Evolutionary conservation across 257 asterid species (phyloP).

Genomic region (Solanum dulcamara): DNA sequence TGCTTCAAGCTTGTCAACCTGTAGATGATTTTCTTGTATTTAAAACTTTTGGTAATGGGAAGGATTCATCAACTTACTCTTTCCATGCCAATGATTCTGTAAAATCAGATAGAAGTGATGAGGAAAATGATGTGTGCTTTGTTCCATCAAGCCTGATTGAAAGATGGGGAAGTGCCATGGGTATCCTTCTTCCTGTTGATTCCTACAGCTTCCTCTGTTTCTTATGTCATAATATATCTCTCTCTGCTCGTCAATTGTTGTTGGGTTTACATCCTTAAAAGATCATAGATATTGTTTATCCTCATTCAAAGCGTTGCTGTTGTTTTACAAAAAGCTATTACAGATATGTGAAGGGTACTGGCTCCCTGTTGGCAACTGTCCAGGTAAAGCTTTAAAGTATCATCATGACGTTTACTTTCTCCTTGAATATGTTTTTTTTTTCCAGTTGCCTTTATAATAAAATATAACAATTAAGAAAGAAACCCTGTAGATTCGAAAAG

Average conservation of each 20-base stretch:
- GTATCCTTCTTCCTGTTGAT: slow-evolving; percentile 40
- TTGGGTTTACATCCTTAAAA: background rate
- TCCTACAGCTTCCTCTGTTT: background rate
- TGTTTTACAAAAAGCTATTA: slow-evolving; percentile 93
- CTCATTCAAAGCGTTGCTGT: slow-evolving; percentile 83
- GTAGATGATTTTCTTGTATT: slow-evolving; percentile 54
- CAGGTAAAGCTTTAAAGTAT: slow-evolving; percentile 20
- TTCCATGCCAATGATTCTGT: slow-evolving; percentile 14
- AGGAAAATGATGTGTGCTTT: slow-evolving; percentile 26
- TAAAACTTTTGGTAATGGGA: slow-evolving; percentile 14
- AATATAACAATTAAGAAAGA: background rate
- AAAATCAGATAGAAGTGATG: slow-evolving; percentile 22
- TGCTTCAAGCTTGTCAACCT: slow-evolving; percentile 51
- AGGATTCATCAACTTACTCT: slow-evolving; percentile 14
- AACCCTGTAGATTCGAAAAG: background rate
- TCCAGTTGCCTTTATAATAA: background rate
- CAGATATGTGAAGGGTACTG: slow-evolving; percentile 92
- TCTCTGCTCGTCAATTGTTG: background rate
- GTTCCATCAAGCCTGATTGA: slow-evolving; percentile 69
- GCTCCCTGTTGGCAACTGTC: slow-evolving; percentile 75
- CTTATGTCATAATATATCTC: background rate
- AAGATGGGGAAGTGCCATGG: slow-evolving; percentile 98
- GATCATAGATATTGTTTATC: slow-evolving; percentile 75
- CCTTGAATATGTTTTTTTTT: background rate
- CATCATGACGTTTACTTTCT: background rate